phyloP scores from a whole-genome alignment of 306 rosid species.

The Fagus crenata region DNA sequence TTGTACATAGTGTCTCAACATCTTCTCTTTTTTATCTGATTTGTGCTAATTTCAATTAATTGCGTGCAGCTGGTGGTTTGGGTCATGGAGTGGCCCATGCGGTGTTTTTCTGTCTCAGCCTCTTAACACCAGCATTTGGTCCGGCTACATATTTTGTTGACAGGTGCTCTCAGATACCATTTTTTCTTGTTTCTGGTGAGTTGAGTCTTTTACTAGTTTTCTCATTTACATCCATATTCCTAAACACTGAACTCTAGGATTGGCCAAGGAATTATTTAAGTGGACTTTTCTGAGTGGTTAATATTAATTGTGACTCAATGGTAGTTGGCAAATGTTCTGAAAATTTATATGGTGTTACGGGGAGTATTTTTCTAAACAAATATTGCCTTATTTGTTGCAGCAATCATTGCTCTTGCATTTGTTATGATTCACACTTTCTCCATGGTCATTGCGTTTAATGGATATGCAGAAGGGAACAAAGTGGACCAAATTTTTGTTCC shows the following conservation, averaged over 20 bases:
- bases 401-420: slow-evolving; percentile 82
- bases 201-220: slow-evolving; percentile 29
- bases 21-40: neutral
- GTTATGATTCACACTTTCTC: slow-evolving; percentile 93
- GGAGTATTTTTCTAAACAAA: slow-evolving; percentile 19
- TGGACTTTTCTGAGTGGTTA: neutral
- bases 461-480: slow-evolving; percentile 78
- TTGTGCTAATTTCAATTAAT: slow-evolving; percentile 17
- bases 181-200: slow-evolving; percentile 92
- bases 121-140: slow-evolving; percentile 93
- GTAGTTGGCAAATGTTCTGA: slow-evolving; percentile 19
- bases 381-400: slow-evolving; percentile 49
- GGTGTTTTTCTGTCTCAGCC: slow-evolving; percentile 95
- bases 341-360: neutral
- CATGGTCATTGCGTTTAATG: slow-evolving; percentile 93
- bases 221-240: slow-evolving; percentile 11
- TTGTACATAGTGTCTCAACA: neutral
- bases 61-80: slow-evolving; percentile 86
- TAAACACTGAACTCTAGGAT: neutral
- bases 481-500: slow-evolving; percentile 83
- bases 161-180: slow-evolving; percentile 72
- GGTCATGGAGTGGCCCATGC: slow-evolving; percentile 97
- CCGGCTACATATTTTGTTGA: slow-evolving; percentile 83
- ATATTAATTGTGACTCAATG: slow-evolving; percentile 2
- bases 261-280: slow-evolving; percentile 10